Evolutionary conservation across 2,329 filamentous ascomycete genomes (phyloP).

Genomic region (Stenocarpella maydis): DNA sequence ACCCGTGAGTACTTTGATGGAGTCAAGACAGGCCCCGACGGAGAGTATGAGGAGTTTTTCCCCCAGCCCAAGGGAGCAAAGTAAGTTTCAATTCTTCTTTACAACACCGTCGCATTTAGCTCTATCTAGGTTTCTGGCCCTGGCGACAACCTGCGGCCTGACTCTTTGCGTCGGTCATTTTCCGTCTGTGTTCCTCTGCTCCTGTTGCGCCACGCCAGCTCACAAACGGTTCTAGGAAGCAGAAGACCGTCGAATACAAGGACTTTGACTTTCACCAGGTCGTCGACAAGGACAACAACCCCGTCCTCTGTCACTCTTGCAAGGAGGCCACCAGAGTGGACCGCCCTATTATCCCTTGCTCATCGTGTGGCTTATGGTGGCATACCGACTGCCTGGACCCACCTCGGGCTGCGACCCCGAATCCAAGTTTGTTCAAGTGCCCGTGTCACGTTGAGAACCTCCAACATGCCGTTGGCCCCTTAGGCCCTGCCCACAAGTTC

Average conservation of each 20-base stretch:
- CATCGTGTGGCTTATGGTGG: conserved; percentile 82
- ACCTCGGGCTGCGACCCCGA: conserved; percentile 80
- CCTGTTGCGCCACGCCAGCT: conserved; percentile 39
- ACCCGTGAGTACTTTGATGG: conserved; percentile 82
- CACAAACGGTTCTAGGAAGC: conserved; percentile 54
- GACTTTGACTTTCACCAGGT: conserved; percentile 72
- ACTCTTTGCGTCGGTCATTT: neutral
- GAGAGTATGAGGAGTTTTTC: conserved; percentile 78
- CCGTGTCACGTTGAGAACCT: conserved; percentile 86
- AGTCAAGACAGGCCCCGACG: conserved; percentile 77
- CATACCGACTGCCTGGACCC: conserved; percentile 93
- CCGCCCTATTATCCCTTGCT: conserved; percentile 85
- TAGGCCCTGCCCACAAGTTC: conserved; percentile 68
- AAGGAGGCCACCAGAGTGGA: conserved; percentile 68
- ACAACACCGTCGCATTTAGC: neutral
- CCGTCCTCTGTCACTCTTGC: conserved; percentile 82
- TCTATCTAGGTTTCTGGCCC: too few species aligned
- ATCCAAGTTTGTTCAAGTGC: conserved; percentile 84
- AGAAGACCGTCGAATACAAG: conserved; percentile 68
- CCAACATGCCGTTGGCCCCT: conserved; percentile 60
- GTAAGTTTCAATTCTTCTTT: conserved; percentile 56
- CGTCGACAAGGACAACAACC: conserved; percentile 75
- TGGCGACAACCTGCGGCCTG: neutral
- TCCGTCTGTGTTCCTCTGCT: neutral
- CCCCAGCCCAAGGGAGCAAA: conserved; percentile 65